Base-by-base conservation (phyloP, 164 flowering plant species). In the Euptelea pleiosperma region DNA sequence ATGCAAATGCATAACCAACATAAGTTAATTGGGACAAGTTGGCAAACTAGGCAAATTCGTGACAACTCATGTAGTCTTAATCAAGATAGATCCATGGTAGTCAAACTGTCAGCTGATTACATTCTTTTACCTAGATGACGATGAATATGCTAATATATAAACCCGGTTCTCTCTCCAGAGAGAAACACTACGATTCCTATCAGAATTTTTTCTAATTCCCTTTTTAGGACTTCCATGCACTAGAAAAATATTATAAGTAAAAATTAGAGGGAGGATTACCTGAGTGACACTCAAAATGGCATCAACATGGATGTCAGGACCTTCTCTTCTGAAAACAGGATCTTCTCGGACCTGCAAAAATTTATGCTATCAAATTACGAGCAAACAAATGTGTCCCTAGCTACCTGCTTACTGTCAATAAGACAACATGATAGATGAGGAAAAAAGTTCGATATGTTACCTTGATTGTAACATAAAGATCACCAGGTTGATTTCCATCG, bases 311-410 rank as follows among this genome's bases (percentile, higher is more conserved):
- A 93, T 88, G 63, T 90, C 80, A 45, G 92, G 62, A 26, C 98
- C 98, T 60, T 93, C 92, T 74, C 98, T 83, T 21, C 96, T 85
- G 71, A 87, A 93, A 64, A 90, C 84, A 22, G 96, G 98, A 41
- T 93, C 98, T 65, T 90, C 89, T 28, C 82, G 78, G 11, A 90
- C 87, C 98, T 93, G 59, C 34, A 66, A 55, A 26, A 40, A 35
- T 33, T 2, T 28, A 33, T 47, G 14, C 7, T 22, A 25, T 24
- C 42, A 48, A 46, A 8, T 28, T 16, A 15, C 22, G 19, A 15
- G 56, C 29, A 55, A 59, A 45, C 14, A 16, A 39, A 19, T 24
- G n/a, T n/a, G n/a, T 16, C 9, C 29, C 8, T 34, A 41, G 10
- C 6, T 11, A 47, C 16, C 15, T 22, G 16, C 10, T 29, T 35